Conservation (phyloP, 306 rosid genomes). For the Rosa persica region DNA sequence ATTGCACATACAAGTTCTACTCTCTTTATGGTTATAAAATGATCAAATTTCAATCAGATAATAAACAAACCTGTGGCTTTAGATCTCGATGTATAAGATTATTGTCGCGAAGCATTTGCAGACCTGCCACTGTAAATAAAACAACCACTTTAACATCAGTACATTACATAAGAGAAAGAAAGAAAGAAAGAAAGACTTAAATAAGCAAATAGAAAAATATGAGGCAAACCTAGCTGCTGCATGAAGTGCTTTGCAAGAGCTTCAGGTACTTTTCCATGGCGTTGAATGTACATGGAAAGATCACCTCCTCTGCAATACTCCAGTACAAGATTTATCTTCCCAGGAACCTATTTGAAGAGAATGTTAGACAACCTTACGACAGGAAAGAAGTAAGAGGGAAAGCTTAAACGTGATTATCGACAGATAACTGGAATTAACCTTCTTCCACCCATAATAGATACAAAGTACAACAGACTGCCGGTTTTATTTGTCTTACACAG, state of each 20-base stretch:
- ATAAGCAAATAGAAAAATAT: slow-evolving; percentile 15
- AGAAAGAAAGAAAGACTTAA: neutral
- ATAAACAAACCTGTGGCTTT: slow-evolving; percentile 82
- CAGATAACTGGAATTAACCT: neutral
- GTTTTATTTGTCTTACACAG: neutral
- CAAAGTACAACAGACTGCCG: neutral
- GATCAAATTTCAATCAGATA: slow-evolving; percentile 4
- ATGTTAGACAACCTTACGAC: neutral
- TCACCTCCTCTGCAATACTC: slow-evolving; percentile 98
- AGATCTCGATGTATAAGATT: slow-evolving; percentile 91
- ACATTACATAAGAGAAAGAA: neutral
- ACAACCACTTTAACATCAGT: slow-evolving; percentile 26
- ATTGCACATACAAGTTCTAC: slow-evolving; percentile 5
- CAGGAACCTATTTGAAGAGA: slow-evolving; percentile 70
- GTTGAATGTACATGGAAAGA: slow-evolving; percentile 81
- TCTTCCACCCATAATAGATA: neutral
- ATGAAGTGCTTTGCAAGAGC: slow-evolving; percentile 82
- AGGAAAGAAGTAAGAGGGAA: neutral
- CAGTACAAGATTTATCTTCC: slow-evolving; percentile 90
- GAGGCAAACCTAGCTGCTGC: slow-evolving; percentile 86
- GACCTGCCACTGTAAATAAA: slow-evolving; percentile 79
- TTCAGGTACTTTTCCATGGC: slow-evolving; percentile 84
- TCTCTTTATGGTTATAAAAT: neutral
- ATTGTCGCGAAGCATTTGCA: slow-evolving; percentile 89
- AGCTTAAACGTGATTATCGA: neutral